Base-by-base conservation (phyloP, 176 grass and related monocot species). In the Zoysia pacifica region DNA sequence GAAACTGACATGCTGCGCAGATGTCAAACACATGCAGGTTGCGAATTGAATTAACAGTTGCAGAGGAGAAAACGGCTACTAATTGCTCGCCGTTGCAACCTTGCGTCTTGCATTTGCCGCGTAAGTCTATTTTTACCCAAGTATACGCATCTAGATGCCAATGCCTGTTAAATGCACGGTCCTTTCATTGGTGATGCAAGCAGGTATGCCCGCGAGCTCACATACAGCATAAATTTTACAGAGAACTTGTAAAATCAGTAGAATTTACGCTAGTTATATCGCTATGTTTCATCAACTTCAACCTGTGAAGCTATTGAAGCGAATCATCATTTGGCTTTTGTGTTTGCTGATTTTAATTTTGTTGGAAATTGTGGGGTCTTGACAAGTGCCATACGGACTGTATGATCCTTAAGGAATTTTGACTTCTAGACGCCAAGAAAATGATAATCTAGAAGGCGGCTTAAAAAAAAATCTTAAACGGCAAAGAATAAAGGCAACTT, bases 61-160 rank as follows among this genome's bases (percentile, higher is more conserved):
- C 66, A 38, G 64, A 71, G 3, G 60, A 63, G 56, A 46, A 85
- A 42, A 20, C 67, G 63, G 54, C 39, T n/a, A 78, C 82, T 39
- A 62, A 18, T 37, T 70, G 36, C 38, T 70, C 18, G 58, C 2
- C 44, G 42, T 38, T 5, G 20, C 4, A 11, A 18, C 18, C 41
- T 61, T 44, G 10, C 8, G 0, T 18, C 2, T 9, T 16, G 8
- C 44, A 56, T 59, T 78, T 9, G 48, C 75, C 75, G 47, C 47
- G 62, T 66, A 52, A 41, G 76, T 63, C 47, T 54, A 38, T 48
- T 85, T 52, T 38, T 4, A 65, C 5, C 20, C 15, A 28, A 65
- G 75, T 72, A 55, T 48, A 41, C 40, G 9, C 28, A 46, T 66
- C 83, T 56, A 66, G 56, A 72, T 39, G 49, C 16, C 0, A 13